Percentiles rank a stretch among this genome's conserved stretches.
These are phyloP conservation scores for Umbelopsis sp. DNA, from an alignment of 371 early-diverging fungal genomes.

Conservation along the genomic window DNA sequence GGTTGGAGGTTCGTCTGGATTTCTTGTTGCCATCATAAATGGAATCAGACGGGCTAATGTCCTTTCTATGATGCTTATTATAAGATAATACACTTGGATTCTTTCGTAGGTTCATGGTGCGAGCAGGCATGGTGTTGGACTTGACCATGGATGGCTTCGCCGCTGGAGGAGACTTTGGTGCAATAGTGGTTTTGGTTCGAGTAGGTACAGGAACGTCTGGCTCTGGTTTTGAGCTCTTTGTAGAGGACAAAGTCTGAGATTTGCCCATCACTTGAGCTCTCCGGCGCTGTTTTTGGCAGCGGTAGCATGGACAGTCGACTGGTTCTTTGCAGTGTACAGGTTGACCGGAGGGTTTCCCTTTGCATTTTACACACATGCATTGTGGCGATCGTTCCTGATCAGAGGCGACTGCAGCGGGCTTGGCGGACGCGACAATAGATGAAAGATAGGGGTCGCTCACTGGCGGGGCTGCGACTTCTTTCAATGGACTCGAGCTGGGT, in stretches of 20 bases:
- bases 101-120: conserved; percentile 31
- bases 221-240: conserved; percentile 1
- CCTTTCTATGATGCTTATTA: conserved; percentile 32
- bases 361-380: conserved; percentile 20
- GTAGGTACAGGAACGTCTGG: conserved; percentile 14
- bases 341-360: conserved; percentile 18
- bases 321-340: conserved; percentile 27
- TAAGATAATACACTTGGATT: conserved; percentile 42
- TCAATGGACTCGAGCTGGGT: background rate
- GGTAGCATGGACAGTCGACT: conserved; percentile 43
- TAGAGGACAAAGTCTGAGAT: conserved; percentile 1
- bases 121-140: conserved; percentile 2
- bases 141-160: background rate
- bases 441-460: conserved; percentile 29
- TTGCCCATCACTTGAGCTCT: conserved; percentile 29
- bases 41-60: background rate
- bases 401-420: conserved; percentile 17
- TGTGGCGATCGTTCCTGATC: conserved; percentile 7
- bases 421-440: conserved; percentile 27
- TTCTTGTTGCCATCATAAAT: background rate
- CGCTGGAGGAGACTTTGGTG: conserved; percentile 11
- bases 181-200: background rate
- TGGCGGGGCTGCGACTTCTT: conserved; percentile 8
- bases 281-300: conserved; percentile 50
- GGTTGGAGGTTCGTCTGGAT: background rate